These are phyloP conservation scores for Pseudogymnoascus sp. DNA, from an alignment of 2,329 filamentous ascomycete species.

Conservation along the genomic window DNA sequence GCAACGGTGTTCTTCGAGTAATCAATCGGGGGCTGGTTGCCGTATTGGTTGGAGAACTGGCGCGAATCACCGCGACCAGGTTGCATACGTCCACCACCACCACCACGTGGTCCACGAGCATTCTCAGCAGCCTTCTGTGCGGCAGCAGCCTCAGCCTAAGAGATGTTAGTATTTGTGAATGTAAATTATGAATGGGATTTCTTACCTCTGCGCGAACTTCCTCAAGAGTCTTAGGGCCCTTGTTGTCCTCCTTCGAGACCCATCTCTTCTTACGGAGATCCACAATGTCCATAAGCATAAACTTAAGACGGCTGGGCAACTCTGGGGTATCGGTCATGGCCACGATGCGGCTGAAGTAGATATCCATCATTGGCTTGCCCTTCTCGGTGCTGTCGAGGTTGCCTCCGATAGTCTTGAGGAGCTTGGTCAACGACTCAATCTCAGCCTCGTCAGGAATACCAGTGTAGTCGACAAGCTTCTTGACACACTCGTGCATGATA, in stretches of 20 bases:
- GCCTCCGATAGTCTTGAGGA: conserved; percentile 82
- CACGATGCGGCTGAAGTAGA: conserved; percentile 86
- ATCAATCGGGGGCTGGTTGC: conserved; percentile 62
- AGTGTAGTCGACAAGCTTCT: conserved; percentile 93
- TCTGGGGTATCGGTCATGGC: conserved; percentile 71
- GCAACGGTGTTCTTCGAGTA: conserved; percentile 72
- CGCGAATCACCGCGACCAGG: conserved; percentile 82
- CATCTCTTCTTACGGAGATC: conserved; percentile 74
- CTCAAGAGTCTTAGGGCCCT: conserved; percentile 93
- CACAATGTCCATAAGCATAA: conserved; percentile 93
- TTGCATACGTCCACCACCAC: conserved; percentile 58
- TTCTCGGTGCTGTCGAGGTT: conserved; percentile 80
- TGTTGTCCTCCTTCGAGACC: conserved; percentile 81
- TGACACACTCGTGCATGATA: conserved; percentile 99
- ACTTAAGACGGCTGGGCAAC: conserved; percentile 78
- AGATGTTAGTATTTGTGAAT: conserved; percentile 22
- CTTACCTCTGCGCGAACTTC: conserved; percentile 76
- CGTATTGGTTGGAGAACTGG: conserved; percentile 67
- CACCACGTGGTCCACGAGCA: conserved; percentile 55
- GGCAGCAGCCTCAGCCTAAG: conserved; percentile 60
- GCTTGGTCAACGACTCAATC: conserved; percentile 89
- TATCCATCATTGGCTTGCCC: conserved; percentile 79
- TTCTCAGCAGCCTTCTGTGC: conserved; percentile 75
- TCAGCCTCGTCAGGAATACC: conserved; percentile 90
- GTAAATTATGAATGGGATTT: conserved; percentile 13